Evolutionary conservation across 352 stramenopile genomes (phyloP).

Genomic region (Globisporangium perplexum): DNA sequence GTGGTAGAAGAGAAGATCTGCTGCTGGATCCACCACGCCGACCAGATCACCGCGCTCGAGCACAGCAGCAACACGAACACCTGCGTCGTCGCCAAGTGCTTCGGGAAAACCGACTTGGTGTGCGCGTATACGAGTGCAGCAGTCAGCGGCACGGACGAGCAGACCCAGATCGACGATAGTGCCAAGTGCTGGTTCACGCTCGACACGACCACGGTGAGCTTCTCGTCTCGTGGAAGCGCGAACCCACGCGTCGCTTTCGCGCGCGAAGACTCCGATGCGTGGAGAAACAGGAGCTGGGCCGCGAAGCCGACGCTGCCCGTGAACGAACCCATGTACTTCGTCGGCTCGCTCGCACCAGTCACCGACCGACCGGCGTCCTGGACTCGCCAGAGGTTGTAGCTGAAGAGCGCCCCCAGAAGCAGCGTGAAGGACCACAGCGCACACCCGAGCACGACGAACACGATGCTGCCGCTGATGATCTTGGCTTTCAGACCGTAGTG

Average conservation of each 20-base stretch:
- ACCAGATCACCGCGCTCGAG: slow-evolving; percentile 27
- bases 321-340: slow-evolving; percentile 40
- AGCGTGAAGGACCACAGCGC: slow-evolving; percentile 58
- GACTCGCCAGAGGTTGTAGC: slow-evolving; percentile 31
- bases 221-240: slow-evolving; percentile 2
- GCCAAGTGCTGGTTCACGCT: slow-evolving; percentile 11
- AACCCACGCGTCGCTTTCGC: not conserved
- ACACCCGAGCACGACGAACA: slow-evolving; percentile 44
- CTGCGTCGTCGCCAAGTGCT: slow-evolving; percentile 24
- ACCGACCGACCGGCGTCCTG: slow-evolving; percentile 12
- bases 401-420: slow-evolving; percentile 39
- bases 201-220: slow-evolving; percentile 2
- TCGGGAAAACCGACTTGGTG: slow-evolving; percentile 19
- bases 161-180: slow-evolving; percentile 13
- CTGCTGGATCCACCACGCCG: slow-evolving; percentile 38
- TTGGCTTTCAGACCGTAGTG: slow-evolving; percentile 24
- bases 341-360: slow-evolving; percentile 9
- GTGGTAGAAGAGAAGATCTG: slow-evolving; percentile 24
- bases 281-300: slow-evolving; percentile 39
- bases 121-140: slow-evolving; percentile 21
- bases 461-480: slow-evolving; percentile 30
- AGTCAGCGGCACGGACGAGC: slow-evolving; percentile 12
- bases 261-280: slow-evolving; percentile 18
- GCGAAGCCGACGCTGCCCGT: slow-evolving; percentile 41
- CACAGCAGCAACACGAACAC: slow-evolving; percentile 25